Evolutionary conservation across 2,329 filamentous ascomycete genomes (phyloP).

Genomic region (Phaeosphaeriaceae sp.): DNA sequence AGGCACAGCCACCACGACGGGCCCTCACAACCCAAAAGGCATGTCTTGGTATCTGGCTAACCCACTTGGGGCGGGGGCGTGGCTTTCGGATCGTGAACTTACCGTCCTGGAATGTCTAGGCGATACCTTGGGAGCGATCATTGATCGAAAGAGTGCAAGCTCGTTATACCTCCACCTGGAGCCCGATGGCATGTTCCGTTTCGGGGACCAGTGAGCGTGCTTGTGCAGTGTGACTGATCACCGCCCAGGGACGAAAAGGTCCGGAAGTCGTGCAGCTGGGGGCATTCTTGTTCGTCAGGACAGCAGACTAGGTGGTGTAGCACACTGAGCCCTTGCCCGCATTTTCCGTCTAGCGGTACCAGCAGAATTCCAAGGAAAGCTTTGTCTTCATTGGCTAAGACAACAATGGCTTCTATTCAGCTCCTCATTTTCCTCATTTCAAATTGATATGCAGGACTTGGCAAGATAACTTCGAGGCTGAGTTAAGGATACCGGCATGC

Average conservation of each 20-base stretch:
- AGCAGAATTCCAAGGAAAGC: conserved; percentile 13
- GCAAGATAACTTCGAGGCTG: conserved; percentile 13
- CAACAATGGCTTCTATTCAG: neutral
- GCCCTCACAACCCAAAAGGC: conserved; percentile 10
- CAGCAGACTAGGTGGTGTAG: neutral
- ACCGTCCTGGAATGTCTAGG: conserved; percentile 36
- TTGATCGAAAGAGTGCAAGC: conserved; percentile 12
- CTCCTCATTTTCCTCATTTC: conserved; percentile 10
- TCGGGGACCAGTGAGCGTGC: conserved; percentile 9
- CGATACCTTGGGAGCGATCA: conserved; percentile 38
- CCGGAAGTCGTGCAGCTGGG: neutral
- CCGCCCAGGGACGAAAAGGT: conserved; percentile 6
- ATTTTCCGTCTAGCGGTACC: conserved; percentile 2
- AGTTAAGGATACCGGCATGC: conserved; percentile 15
- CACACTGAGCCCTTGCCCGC: neutral
- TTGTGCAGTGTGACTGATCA: conserved; percentile 4
- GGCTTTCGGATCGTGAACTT: conserved; percentile 25
- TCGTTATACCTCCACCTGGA: conserved; percentile 9
- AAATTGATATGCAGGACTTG: conserved; percentile 23
- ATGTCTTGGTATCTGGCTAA: conserved; percentile 15
- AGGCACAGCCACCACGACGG: conserved; percentile 20
- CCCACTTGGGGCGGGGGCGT: conserved; percentile 5
- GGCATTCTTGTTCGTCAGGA: conserved; percentile 3
- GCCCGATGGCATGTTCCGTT: conserved; percentile 8
- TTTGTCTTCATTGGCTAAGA: conserved; percentile 1